These are phyloP conservation scores for Chytriomyces hyalinus DNA, from an alignment of 192 early-diverging fungal species.

Conservation along the genomic window DNA sequence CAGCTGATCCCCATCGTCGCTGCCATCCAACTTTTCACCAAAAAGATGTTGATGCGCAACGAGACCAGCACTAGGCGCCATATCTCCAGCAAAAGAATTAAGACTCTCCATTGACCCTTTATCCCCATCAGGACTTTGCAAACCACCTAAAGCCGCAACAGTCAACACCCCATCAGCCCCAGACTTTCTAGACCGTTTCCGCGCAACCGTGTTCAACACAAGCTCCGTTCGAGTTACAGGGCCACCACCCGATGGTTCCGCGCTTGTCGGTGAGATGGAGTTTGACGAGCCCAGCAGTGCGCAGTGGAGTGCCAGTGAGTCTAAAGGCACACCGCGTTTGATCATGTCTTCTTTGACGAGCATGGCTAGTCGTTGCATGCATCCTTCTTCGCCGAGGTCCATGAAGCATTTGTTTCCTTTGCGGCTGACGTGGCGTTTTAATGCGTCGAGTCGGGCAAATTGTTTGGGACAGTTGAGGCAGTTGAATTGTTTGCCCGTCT, in stretches of 20 bases:
- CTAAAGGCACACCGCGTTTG: background rate
- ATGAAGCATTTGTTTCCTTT: slow-evolving; percentile 44
- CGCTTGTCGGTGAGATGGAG: background rate
- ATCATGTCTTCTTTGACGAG: background rate
- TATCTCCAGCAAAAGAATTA: no score
- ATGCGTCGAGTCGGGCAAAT: slow-evolving; percentile 57
- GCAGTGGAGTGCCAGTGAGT: background rate
- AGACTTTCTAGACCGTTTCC: background rate
- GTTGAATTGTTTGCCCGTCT: slow-evolving; percentile 53
- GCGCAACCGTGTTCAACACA: no score
- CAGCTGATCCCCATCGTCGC: no score
- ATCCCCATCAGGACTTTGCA: slow-evolving; percentile 1
- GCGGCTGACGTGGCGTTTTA: slow-evolving; percentile 50
- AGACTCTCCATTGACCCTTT: slow-evolving; percentile 1
- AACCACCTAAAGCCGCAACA: background rate
- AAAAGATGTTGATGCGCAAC: no score
- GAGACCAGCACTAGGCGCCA: no score
- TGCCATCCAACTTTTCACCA: no score
- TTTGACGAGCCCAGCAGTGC: background rate
- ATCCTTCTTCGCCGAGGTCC: slow-evolving; percentile 21
- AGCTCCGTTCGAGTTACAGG: background rate
- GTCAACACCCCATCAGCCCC: background rate
- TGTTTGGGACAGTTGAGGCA: slow-evolving; percentile 56
- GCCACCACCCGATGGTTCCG: background rate
- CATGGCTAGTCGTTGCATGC: slow-evolving; percentile 12